phyloP scores from a whole-genome alignment of 345 rosid genomes.

The Carallia brachiata region DNA sequence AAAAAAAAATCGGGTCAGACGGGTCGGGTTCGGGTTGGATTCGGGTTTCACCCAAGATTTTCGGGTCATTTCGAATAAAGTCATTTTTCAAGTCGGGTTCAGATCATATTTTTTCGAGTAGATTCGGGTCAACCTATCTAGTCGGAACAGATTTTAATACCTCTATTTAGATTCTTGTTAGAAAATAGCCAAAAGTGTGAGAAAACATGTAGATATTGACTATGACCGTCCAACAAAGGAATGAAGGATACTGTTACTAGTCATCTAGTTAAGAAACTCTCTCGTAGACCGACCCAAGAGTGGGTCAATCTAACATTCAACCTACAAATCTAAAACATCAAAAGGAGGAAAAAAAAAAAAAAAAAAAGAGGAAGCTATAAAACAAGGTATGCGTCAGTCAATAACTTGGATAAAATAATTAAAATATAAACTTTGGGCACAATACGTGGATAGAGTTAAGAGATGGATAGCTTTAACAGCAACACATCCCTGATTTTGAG shows the following conservation, averaged over 20 bases:
- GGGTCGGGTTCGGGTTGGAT: too few species aligned
- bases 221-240: background rate
- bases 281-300: background rate
- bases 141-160: too few species aligned
- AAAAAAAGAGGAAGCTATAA: background rate
- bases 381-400: conserved; percentile 3
- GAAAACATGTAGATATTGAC: too few species aligned
- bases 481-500: conserved; percentile 55
- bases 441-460: conserved; percentile 7
- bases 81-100: too few species aligned
- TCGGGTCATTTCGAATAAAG: too few species aligned
- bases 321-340: conserved; percentile 14
- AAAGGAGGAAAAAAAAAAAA: conserved; percentile 17
- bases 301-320: conserved; percentile 23
- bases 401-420: background rate
- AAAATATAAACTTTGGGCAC: conserved; percentile 15
- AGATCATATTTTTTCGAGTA: too few species aligned
- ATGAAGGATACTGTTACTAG: background rate
- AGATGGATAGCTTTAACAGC: conserved; percentile 12
- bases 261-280: background rate
- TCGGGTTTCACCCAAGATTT: too few species aligned
- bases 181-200: too few species aligned
- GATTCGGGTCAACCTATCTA: too few species aligned
- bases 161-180: too few species aligned
- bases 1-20: too few species aligned